Evolutionary conservation across 495 filamentous ascomycete species (phyloP).

Genomic region (Penicillium malachiteum): DNA sequence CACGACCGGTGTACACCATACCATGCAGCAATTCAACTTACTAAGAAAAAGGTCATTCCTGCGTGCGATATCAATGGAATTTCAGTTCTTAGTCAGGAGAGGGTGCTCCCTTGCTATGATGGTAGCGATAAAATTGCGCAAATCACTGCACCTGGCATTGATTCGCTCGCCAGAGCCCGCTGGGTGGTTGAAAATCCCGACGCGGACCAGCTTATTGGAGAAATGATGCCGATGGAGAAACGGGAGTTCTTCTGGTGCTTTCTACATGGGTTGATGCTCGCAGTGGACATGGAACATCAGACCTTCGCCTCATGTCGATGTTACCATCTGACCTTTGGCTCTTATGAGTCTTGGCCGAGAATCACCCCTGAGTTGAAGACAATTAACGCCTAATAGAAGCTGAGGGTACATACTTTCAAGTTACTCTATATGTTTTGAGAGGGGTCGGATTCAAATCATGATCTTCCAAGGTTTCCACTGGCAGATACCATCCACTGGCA

Average conservation of each 20-base stretch:
- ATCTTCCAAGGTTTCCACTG: too few species aligned
- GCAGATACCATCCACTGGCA: too few species aligned
- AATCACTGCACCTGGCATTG: background rate
- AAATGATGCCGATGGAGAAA: background rate
- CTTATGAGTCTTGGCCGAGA: too few species aligned
- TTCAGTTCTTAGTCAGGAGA: background rate
- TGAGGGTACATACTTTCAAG: too few species aligned
- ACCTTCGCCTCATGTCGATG: too few species aligned
- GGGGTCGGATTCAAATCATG: too few species aligned
- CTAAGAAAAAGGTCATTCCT: background rate
- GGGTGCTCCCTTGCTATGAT: background rate
- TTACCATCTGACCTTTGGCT: too few species aligned
- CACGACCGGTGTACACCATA: too few species aligned
- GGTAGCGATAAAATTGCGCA: background rate
- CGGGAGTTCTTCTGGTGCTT: background rate
- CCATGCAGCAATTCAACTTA: too few species aligned
- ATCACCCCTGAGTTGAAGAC: too few species aligned
- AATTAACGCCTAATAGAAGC: too few species aligned
- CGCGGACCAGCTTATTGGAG: background rate
- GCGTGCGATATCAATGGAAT: background rate
- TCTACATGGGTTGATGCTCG: background rate
- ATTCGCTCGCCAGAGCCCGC: background rate
- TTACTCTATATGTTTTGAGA: too few species aligned
- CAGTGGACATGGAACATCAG: background rate
- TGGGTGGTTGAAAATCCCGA: background rate